Evolutionary conservation across 345 rosid species (phyloP).

Genomic region (Orychophragmus violaceus): DNA sequence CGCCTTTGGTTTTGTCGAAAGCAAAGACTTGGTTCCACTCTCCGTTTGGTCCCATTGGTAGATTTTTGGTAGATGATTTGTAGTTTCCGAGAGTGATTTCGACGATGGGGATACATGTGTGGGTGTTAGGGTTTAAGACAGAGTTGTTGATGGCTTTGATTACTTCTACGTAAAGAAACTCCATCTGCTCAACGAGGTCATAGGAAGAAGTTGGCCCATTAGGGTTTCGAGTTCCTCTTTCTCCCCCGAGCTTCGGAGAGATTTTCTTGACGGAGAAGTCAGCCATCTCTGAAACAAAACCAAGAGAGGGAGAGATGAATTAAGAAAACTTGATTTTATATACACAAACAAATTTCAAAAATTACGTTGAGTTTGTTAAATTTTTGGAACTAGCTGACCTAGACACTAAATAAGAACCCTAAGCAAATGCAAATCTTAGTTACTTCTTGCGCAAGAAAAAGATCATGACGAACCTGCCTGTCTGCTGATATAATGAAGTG

Average conservation of each 20-base stretch:
- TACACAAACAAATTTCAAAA: neutral
- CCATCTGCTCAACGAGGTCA: conserved; percentile 28
- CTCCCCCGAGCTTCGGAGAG: conserved; percentile 25
- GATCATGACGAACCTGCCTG: neutral
- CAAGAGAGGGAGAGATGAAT: neutral
- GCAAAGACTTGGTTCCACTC: conserved; percentile 23
- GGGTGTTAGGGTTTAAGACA: neutral
- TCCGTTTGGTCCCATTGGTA: neutral
- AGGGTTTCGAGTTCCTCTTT: conserved; percentile 13
- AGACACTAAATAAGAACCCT: neutral
- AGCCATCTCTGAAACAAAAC: conserved; percentile 13
- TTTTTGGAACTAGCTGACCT: too few relatives aligned
- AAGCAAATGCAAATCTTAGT: neutral
- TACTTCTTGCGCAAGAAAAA: neutral
- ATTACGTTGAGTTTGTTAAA: too few relatives aligned
- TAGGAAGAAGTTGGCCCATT: conserved; percentile 23
- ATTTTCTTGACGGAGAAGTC: conserved; percentile 19
- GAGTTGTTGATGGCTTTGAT: neutral
- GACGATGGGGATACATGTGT: neutral
- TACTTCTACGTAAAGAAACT: conserved; percentile 22
- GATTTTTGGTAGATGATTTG: conserved; percentile 6
- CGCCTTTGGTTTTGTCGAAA: conserved; percentile 25
- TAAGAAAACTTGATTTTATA: neutral
- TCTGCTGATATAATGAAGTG: too few relatives aligned
- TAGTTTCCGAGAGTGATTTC: conserved; percentile 24